Base-by-base conservation (phyloP, 2,329 filamentous ascomycete species). In the Xylariaceae sp. region DNA sequence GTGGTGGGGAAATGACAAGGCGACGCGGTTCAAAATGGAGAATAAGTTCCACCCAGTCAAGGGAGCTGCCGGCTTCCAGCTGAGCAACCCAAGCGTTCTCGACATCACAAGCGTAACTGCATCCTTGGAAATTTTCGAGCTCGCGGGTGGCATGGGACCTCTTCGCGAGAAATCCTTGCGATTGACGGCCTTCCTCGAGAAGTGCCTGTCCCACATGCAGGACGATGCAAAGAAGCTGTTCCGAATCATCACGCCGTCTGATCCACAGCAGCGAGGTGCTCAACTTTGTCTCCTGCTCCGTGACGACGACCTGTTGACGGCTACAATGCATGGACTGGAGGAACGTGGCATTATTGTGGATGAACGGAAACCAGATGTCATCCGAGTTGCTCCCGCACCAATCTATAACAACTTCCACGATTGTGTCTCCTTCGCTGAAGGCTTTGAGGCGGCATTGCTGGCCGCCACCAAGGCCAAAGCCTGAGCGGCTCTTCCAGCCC, bases 1-100 rank as follows among this genome's bases (percentile, higher is more conserved):
- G 11, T 92, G 88, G 88, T 92, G 87, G 87, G 87, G 87, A 27
- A 85, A 82, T 50, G 81, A 86, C 65, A 89, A 87, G 61, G 66
- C 67, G 39, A 82, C 76, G 30, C 75, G 88, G 2, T 91, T 92
- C 66, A 71, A 73, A n/a, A 91, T 91, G 88, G 78, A 81, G n/a
- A 90, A 85, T 44, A 64, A 76, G 66, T 90, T 90, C 65, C 71
- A 80, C 11, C 87, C 88, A 3, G 86, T 87, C 43, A 72, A 78
- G 2, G 87, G 88, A 17, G 88, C 88, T 1, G 83, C 82, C 10
- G 88, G 87, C 3, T 92, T 86, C 64, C 87, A 91, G 65, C 68
- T 91, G 35, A 87, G 82, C 39, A 92, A 92, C 60, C 87, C 87
- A 0, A 86, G 80, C 30, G 82, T 86, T 14, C 70, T 90, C n/a